A percentile compares a stretch with the other conserved stretches of the same genome.
phyloP scores from a whole-genome alignment of 371 early-diverging fungal genomes.

The Choanephora cucurbitarum region DNA sequence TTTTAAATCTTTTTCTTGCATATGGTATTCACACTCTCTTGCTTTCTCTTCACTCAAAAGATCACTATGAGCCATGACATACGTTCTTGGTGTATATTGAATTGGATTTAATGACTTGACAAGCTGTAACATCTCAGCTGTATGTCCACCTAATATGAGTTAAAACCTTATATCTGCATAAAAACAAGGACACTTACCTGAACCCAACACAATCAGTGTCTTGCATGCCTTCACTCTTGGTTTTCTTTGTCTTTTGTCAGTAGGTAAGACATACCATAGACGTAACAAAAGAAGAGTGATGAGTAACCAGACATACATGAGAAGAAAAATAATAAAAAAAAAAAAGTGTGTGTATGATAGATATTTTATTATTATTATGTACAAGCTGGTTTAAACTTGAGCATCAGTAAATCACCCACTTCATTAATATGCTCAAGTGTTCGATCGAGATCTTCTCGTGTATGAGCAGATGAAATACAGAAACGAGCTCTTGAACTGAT shows the following conservation, averaged over 20 bases:
- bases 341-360: neutral
- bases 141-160: slow-evolving; percentile 84
- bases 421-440: slow-evolving; percentile 64
- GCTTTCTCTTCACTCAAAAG: slow-evolving; percentile 58
- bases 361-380: slow-evolving; percentile 3
- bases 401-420: slow-evolving; percentile 66
- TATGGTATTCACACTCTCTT: slow-evolving; percentile 41
- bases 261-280: neutral
- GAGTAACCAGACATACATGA: neutral
- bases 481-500: slow-evolving; percentile 97
- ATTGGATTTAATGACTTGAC: slow-evolving; percentile 45
- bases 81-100: slow-evolving; percentile 61
- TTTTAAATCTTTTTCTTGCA: neutral
- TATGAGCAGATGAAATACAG: slow-evolving; percentile 96
- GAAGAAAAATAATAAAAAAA: slow-evolving; percentile 8
- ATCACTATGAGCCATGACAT: slow-evolving; percentile 67
- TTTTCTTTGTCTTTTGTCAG: neutral
- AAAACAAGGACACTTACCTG: too few species aligned
- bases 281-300: neutral
- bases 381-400: slow-evolving; percentile 45
- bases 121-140: slow-evolving; percentile 80
- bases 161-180: too few species aligned
- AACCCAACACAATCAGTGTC: neutral
- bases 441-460: slow-evolving; percentile 90
- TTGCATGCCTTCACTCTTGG: neutral